Evolutionary conservation across 352 stramenopile genomes (phyloP).

Genomic region (Globisporangium spinosum): DNA sequence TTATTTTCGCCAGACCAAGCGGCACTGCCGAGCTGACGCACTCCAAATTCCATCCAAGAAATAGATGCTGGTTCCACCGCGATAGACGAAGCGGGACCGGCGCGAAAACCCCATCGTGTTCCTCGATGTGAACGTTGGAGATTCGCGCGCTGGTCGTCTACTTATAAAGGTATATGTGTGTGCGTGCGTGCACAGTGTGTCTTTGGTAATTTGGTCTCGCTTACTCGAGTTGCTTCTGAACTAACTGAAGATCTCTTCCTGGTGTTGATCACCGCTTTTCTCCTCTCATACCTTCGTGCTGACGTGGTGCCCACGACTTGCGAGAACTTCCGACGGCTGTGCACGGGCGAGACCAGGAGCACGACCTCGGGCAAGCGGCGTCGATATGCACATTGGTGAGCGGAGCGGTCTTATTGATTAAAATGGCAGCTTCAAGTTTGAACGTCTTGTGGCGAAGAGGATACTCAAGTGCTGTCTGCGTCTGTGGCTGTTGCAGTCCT

Average conservation of each 20-base stretch:
- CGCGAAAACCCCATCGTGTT: conserved; percentile 89
- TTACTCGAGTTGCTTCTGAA: neutral
- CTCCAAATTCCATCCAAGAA: no score
- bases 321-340: conserved; percentile 96
- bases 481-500: conserved; percentile 24
- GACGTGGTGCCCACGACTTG: conserved; percentile 93
- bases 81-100: conserved; percentile 8
- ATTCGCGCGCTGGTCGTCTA: conserved; percentile 80
- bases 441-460: neutral
- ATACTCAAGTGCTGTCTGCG: neutral
- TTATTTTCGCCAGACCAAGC: neutral
- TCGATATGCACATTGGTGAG: conserved; percentile 48
- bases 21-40: no score
- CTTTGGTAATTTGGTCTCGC: neutral
- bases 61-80: neutral
- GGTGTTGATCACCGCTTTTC: neutral
- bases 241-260: neutral
- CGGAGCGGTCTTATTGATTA: neutral
- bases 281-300: conserved; percentile 67
- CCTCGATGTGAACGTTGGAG: conserved; percentile 93
- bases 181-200: neutral
- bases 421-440: neutral
- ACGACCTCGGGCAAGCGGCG: conserved; percentile 49
- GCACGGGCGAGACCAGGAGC: conserved; percentile 89
- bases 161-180: conserved; percentile 78